These are phyloP conservation scores for Casuarina cunninghamiana DNA, from an alignment of 306 rosid genomes.

Conservation along the genomic window DNA sequence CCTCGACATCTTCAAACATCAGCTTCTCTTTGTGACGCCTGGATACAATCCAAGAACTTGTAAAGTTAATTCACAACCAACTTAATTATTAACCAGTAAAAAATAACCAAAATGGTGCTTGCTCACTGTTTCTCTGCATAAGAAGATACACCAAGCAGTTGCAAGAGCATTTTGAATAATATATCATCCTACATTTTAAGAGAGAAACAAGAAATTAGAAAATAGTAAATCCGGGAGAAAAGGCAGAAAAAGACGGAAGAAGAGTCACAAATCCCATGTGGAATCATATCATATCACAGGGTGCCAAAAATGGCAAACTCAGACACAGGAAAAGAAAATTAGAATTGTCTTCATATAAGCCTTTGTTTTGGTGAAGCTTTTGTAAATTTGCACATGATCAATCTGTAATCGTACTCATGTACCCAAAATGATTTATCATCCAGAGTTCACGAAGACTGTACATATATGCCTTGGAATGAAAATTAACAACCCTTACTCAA, in stretches of 20 bases:
- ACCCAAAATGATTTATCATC: neutral
- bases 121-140: conserved; percentile 54
- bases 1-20: conserved; percentile 41
- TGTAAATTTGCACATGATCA: conserved; percentile 8
- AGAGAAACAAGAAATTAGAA: conserved; percentile 10
- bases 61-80: conserved; percentile 18
- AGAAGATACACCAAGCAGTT: conserved; percentile 53
- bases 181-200: conserved; percentile 78
- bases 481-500: neutral
- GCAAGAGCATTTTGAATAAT: conserved; percentile 78
- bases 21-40: conserved; percentile 48
- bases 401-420: neutral
- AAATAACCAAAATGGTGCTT: conserved; percentile 20
- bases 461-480: neutral
- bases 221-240: conserved; percentile 1
- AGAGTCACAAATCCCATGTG: neutral
- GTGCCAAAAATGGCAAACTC: neutral
- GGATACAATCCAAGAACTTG: conserved; percentile 23
- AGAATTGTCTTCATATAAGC: conserved; percentile 12
- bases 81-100: conserved; percentile 11
- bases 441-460: neutral
- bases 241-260: neutral
- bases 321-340: conserved; percentile 9
- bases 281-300: neutral
- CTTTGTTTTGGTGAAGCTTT: conserved; percentile 12